phyloP scores from a whole-genome alignment of 2,329 filamentous ascomycete species.

The Dothideomycetes sp. region DNA sequence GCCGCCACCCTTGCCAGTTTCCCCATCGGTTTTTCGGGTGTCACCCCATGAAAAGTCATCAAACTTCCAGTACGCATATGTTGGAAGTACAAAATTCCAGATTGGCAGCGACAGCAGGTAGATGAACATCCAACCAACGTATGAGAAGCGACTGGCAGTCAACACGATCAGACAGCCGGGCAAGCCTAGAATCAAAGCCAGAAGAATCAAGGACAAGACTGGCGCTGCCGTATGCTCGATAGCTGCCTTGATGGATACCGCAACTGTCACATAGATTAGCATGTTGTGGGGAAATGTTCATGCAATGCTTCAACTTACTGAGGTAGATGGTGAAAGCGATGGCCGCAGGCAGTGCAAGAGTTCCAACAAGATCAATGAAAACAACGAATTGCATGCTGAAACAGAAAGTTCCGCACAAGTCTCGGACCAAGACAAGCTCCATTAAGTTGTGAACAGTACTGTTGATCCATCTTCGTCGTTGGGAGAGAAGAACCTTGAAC shows the following conservation, averaged over 20 bases:
- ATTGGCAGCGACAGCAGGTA: slow-evolving; percentile 87
- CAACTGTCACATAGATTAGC: slow-evolving; percentile 43
- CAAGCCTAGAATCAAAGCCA: slow-evolving; percentile 84
- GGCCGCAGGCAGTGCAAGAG: slow-evolving; percentile 85
- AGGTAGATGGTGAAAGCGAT: slow-evolving; percentile 97
- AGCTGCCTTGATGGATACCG: slow-evolving; percentile 70
- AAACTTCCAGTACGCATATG: slow-evolving; percentile 98
- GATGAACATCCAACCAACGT: slow-evolving; percentile 94
- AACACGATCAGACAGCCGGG: slow-evolving; percentile 85
- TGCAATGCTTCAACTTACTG: slow-evolving; percentile 49
- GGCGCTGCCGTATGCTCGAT: slow-evolving; percentile 48
- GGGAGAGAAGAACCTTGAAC: slow-evolving; percentile 85
- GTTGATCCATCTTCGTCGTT: slow-evolving; percentile 97
- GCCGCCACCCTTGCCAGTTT: slow-evolving; percentile 72
- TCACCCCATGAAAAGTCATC: slow-evolving; percentile 99
- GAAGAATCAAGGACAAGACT: slow-evolving; percentile 78
- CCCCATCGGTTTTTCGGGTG: slow-evolving; percentile 86
- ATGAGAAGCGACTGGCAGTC: slow-evolving; percentile 85
- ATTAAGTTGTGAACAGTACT: slow-evolving; percentile 97
- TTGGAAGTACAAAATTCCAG: slow-evolving; percentile 94
- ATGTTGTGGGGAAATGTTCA: not conserved
- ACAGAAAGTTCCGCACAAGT: slow-evolving; percentile 97
- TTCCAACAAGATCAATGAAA: slow-evolving; percentile 89
- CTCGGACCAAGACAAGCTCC: slow-evolving; percentile 89
- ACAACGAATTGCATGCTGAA: slow-evolving; percentile 99